Percentiles rank a stretch among this genome's conserved stretches.
phyloP scores from a whole-genome alignment of 2,329 filamentous ascomycete genomes.

The Amauroascus verrucosus region DNA sequence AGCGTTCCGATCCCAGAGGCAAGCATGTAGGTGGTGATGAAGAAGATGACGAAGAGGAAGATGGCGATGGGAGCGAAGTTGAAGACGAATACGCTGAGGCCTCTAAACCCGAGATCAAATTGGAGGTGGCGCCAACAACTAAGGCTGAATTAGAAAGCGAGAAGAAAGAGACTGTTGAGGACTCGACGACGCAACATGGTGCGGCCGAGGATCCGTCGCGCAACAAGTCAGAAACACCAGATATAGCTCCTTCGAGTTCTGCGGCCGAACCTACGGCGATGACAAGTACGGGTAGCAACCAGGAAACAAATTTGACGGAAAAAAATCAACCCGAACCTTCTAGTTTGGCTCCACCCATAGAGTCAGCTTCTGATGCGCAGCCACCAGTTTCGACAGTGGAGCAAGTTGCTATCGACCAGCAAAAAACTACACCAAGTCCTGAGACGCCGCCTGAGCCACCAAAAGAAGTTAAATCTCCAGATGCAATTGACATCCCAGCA shows the following conservation, averaged over 20 bases:
- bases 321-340: not conserved
- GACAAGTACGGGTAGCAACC: constrained; percentile 16
- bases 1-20: not conserved
- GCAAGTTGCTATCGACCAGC: not conserved
- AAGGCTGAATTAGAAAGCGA: constrained; percentile 23
- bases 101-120: constrained; percentile 33
- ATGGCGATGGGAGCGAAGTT: constrained; percentile 38
- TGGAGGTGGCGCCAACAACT: constrained; percentile 17
- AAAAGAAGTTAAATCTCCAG: not conserved
- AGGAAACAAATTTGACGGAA: not conserved
- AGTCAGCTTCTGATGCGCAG: constrained; percentile 8
- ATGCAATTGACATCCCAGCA: not conserved
- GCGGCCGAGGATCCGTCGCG: constrained; percentile 1
- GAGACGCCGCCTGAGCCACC: constrained; percentile 12
- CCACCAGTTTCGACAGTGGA: constrained; percentile 9
- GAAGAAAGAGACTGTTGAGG: constrained; percentile 7
- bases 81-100: constrained; percentile 41
- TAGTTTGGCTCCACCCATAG: constrained; percentile 1
- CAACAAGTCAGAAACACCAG: not conserved
- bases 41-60: constrained; percentile 38
- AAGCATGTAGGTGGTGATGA: constrained; percentile 32
- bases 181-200: not conserved
- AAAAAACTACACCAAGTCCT: not conserved
- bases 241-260: constrained; percentile 3
- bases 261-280: constrained; percentile 11